Evolutionary conservation across 2,329 filamentous ascomycete genomes (phyloP), one percentile per base, ranked within the genome.

Genomic region (Tolypocladium ophioglossoides): DNA sequence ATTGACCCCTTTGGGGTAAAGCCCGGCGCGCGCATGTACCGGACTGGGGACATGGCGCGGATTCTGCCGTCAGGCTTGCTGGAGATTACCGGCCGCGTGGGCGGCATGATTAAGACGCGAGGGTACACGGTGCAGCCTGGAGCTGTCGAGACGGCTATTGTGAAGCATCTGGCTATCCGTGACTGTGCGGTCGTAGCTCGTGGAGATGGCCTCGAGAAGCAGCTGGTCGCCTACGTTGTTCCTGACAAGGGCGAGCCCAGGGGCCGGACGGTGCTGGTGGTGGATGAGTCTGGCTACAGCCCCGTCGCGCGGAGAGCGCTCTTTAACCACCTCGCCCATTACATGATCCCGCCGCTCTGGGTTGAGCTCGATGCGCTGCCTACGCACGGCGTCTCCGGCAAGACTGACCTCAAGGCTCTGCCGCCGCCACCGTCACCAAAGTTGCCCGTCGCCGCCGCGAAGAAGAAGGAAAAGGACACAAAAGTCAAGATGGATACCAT

Each of bases 311-410:
- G 88, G 49, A 80, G 83, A 54, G 78, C 78, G 18, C 75, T 92
- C 2, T 77, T 83, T 1, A 73, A 78, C 18, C 82, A 83, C 58
- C 76, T 92, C 34, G 88, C 88, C 1, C 86, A 89, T 57, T 92
- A 92, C 69, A 91, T 92, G 88, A 85, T 92, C 53, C 88, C 88
- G 0, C 78, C 85, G 1, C 68, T 91, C 3, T 92, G 88, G 88
- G 83, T 91, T 39, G 80, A 86, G 62, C 70, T 91, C 35, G 79
- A 85, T 3, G 78, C 79, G 56, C 70, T 92, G 6, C 88, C 88
- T 0, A 91, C 87, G 0, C 84, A 90, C 61, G 83, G 82, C 51
- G 88, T 92, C 1, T 91, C 87, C 16, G 88, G 88, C 22, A 92
- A 92, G 70, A 82, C 84, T 22, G 85, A 92, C 61, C 74, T 87